These are phyloP conservation scores for Daedaleopsis sinensis DNA, from an alignment of 768 basidiomycete genomes.

Conservation along the genomic window DNA sequence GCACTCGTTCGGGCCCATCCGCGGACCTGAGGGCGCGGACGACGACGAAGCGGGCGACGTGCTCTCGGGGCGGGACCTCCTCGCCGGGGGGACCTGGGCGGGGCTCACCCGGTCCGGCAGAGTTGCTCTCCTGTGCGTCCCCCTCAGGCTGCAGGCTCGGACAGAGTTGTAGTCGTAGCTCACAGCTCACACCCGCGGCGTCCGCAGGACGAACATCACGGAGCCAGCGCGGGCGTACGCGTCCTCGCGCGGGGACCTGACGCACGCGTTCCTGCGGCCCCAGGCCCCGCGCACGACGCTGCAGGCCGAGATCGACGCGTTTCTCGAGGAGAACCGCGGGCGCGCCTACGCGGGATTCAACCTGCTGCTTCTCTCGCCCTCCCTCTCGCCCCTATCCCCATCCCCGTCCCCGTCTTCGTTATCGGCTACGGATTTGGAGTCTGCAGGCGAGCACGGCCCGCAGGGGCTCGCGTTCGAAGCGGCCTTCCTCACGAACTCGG, in stretches of 20 bases:
- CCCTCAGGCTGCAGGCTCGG: neutral
- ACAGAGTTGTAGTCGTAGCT: conserved; percentile 3
- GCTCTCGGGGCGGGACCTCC: conserved; percentile 74
- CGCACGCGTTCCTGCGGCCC: conserved; percentile 67
- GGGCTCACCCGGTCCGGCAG: conserved; percentile 68
- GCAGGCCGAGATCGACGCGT: conserved; percentile 49
- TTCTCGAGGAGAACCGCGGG: conserved; percentile 48
- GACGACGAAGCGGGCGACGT: conserved; percentile 37
- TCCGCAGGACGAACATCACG: conserved; percentile 78
- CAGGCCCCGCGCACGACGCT: conserved; percentile 45
- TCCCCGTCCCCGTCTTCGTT: too few relatives aligned
- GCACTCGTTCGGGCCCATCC: conserved; percentile 58
- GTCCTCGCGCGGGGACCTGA: conserved; percentile 70
- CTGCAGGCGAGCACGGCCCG: conserved; percentile 2
- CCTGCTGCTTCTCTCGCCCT: conserved; percentile 63
- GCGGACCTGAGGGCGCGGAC: neutral
- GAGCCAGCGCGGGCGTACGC: conserved; percentile 54
- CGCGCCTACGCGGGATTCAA: conserved; percentile 79
- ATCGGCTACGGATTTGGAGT: too few relatives aligned
- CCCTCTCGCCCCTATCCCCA: too few relatives aligned
- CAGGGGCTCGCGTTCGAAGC: conserved; percentile 50
- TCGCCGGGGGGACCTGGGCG: conserved; percentile 84
- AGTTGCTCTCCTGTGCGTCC: conserved; percentile 70
- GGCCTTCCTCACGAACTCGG: conserved; percentile 67
- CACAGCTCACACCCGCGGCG: neutral